These are phyloP conservation scores for Cerrena zonata DNA, from an alignment of 1,284 basidiomycete species.

Conservation along the genomic window DNA sequence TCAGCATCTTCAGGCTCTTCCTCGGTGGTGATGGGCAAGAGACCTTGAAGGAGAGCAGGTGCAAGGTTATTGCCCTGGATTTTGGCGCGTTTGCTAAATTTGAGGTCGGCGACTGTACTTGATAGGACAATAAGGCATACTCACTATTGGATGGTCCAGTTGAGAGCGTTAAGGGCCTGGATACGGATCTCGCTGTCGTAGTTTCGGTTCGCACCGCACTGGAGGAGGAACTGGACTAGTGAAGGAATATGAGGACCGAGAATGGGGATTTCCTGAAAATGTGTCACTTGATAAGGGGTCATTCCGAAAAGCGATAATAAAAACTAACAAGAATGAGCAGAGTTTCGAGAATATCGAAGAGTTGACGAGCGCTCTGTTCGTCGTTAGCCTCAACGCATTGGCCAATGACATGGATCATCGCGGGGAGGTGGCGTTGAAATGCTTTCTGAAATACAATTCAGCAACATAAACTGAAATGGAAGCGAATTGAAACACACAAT, in stretches of 20 bases:
- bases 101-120: constrained; percentile 6
- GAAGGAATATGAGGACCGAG: constrained; percentile 86
- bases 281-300: no score
- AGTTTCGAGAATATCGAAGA: constrained; percentile 95
- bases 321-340: constrained; percentile 78
- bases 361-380: constrained; percentile 78
- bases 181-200: constrained; percentile 82
- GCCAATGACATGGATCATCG: constrained; percentile 87
- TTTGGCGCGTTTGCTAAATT: constrained; percentile 88
- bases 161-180: constrained; percentile 89
- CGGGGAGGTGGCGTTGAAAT: constrained; percentile 85
- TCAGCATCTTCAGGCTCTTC: constrained; percentile 84
- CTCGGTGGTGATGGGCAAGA: constrained; percentile 93
- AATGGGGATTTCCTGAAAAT: constrained; percentile 78
- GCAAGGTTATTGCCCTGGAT: constrained; percentile 85
- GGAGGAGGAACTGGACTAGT: constrained; percentile 85
- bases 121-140: constrained; percentile 17
- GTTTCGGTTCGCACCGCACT: constrained; percentile 75
- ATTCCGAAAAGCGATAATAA: no score
- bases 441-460: constrained; percentile 49
- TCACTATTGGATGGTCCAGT: constrained; percentile 93
- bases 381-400: constrained; percentile 81
- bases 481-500: constrained; percentile 52
- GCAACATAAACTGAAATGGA: constrained; percentile 3
- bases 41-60: constrained; percentile 80